Evolutionary conservation across 768 basidiomycete genomes (phyloP), one percentile per base, ranked within the genome.

Genomic region (Lactarius tabidus): DNA sequence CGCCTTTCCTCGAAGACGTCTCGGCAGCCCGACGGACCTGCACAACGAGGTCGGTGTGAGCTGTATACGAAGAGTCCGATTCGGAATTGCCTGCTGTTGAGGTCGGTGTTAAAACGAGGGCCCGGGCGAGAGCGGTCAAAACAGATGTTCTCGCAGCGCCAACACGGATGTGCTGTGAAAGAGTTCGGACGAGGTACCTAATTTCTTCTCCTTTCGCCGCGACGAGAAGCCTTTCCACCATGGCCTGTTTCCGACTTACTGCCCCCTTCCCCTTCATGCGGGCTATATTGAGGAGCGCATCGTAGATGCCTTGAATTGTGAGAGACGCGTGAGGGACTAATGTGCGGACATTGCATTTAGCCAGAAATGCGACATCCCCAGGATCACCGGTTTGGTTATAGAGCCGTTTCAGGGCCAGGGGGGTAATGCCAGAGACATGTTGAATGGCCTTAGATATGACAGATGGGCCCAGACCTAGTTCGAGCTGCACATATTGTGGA

Each of bases 141-240:
- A 96, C 83, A 7, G 93, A 89, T 29, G 90, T 85, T 69, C 91
- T 81, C 33, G 95, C 92, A 3, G 94, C 95, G 1, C 95, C 95
- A 18, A 96, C 94, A 54, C 92, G 85, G 52, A 93, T 79, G 74
- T 93, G 88, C 72, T 84, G 84, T 33, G 81, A 85, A 31, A 95
- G 79, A 2, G 84, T 91, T 43, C 91, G 82, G 35, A 89, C 87
- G 48, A 96, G 79, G 71, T 86, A 97, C 33, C 93, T 83, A n/a
- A 84, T 81, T 76, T 97, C 93, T 75, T 96, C 95, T 28, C 93
- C 95, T 64, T 81, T 84, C 0, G 94, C 89, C 12, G 91, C 82
- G 7, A 96, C 83, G n/a, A 96, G 82, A 28, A 96, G 79, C 71
- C 84, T 88, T 72, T 93, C 87, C 1, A 94, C 88, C 20, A 92